Evolutionary conservation across 2,329 filamentous ascomycete species (phyloP).

Genomic region (Cladosporium velox): DNA sequence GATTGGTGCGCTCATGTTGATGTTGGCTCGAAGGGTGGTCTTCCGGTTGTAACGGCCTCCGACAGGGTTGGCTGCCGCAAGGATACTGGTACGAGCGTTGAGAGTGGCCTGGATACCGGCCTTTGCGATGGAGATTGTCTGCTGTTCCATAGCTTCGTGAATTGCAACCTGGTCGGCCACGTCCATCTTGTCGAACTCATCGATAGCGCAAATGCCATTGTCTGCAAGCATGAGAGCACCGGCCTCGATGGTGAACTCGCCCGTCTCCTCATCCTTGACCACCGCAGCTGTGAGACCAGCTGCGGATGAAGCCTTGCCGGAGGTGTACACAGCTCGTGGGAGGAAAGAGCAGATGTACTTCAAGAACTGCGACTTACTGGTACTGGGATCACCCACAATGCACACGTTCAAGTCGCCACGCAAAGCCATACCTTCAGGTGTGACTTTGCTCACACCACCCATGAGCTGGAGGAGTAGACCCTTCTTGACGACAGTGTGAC

Average conservation of each 20-base stretch:
- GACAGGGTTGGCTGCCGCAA: slow-evolving; percentile 94
- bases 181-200: slow-evolving; percentile 99
- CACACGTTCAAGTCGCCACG: slow-evolving; percentile 99
- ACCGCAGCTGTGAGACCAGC: slow-evolving; percentile 97
- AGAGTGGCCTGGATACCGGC: slow-evolving; percentile 97
- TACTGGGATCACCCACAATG: slow-evolving; percentile 94
- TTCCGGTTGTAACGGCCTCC: slow-evolving; percentile 97
- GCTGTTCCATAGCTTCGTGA: slow-evolving; percentile 99
- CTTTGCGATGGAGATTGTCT: slow-evolving; percentile 98
- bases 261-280: slow-evolving; percentile 96
- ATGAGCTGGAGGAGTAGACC: slow-evolving; percentile 90
- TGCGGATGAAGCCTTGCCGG: slow-evolving; percentile 94
- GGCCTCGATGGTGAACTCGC: slow-evolving; percentile 97
- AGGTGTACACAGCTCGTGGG: slow-evolving; percentile 96
- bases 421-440: slow-evolving; percentile 90
- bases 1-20: slow-evolving; percentile 98
- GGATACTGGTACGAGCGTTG: slow-evolving; percentile 91
- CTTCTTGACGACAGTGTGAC: slow-evolving; percentile 97
- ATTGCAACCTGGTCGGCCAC: slow-evolving; percentile 96
- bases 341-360: slow-evolving; percentile 98
- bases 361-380: slow-evolving; percentile 95
- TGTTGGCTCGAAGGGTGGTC: slow-evolving; percentile 86
- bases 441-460: slow-evolving; percentile 91
- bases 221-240: slow-evolving; percentile 96
- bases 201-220: slow-evolving; percentile 96